Evolutionary conservation across 768 basidiomycete genomes (phyloP).

Genomic region (Rhizopogon sp.): DNA sequence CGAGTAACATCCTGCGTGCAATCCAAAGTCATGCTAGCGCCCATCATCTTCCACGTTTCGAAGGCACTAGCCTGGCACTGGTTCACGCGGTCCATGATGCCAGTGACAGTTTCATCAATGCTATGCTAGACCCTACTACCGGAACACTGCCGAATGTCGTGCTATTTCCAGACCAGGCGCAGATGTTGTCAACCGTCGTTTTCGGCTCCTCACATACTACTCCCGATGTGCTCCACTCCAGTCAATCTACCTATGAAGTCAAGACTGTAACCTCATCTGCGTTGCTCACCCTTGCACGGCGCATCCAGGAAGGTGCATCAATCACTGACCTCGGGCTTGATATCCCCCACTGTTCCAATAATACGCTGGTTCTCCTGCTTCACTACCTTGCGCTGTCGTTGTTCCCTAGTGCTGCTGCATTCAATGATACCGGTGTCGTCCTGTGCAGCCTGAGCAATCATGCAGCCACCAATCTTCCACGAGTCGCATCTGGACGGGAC

Average conservation of each 20-base stretch:
- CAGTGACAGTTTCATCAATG: conserved; percentile 26
- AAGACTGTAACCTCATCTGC: conserved; percentile 34
- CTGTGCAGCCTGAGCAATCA: conserved; percentile 31
- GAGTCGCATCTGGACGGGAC: conserved; percentile 22
- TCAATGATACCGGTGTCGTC: conserved; percentile 48
- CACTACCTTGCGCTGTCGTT: conserved; percentile 45
- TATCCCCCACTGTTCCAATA: conserved; percentile 26
- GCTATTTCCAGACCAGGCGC: conserved; percentile 35
- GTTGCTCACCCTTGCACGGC: conserved; percentile 41
- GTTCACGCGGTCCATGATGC: conserved; percentile 29
- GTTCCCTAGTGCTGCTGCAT: conserved; percentile 38
- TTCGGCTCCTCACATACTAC: conserved; percentile 29
- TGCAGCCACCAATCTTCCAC: conserved; percentile 13
- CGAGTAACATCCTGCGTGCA: conserved; percentile 15
- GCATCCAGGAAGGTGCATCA: conserved; percentile 31
- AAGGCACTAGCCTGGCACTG: conserved; percentile 31
- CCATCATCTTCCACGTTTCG: conserved; percentile 20
- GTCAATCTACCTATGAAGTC: conserved; percentile 18
- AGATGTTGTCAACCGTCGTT: conserved; percentile 29
- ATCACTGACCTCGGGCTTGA: conserved; percentile 18
- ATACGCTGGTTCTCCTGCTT: conserved; percentile 37
- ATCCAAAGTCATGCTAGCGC: conserved; percentile 15
- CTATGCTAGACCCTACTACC: conserved; percentile 29
- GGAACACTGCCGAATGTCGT: conserved; percentile 38
- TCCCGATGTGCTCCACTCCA: conserved; percentile 16